Evolutionary conservation across 2,329 filamentous ascomycete species (phyloP).

Genomic region (Dothiorella sarmentorum): DNA sequence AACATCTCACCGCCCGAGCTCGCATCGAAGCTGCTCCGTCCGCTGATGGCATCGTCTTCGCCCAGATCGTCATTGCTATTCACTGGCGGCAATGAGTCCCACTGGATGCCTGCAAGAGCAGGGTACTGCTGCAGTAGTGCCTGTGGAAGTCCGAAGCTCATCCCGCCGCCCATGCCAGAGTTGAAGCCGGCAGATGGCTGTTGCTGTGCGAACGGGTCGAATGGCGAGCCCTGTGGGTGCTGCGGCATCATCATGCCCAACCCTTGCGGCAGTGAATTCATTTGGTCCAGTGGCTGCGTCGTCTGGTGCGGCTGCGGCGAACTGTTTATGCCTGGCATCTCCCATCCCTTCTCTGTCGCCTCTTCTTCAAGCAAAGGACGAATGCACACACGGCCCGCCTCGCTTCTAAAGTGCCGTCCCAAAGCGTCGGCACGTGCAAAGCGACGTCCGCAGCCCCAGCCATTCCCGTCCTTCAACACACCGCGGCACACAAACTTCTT

Average conservation of each 20-base stretch:
- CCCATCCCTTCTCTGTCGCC: constrained; percentile 70
- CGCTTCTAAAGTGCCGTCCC: constrained; percentile 89
- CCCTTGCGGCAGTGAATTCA: constrained; percentile 27
- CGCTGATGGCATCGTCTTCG: constrained; percentile 55
- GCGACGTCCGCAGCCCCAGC: constrained; percentile 89
- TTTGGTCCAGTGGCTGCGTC: constrained; percentile 1
- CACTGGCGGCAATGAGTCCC: constrained; percentile 70
- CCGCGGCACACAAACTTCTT: constrained; percentile 99
- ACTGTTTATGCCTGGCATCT: constrained; percentile 58
- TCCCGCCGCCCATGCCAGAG: constrained; percentile 24
- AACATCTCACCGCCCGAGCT: constrained; percentile 68
- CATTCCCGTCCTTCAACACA: constrained; percentile 73
- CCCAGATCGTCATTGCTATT: constrained; percentile 44
- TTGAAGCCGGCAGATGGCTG: constrained; percentile 19
- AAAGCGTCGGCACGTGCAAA: constrained; percentile 95
- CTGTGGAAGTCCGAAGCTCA: constrained; percentile 66
- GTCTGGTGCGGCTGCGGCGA: constrained; percentile 40
- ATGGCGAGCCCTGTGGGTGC: constrained; percentile 29
- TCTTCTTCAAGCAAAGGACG: constrained; percentile 97
- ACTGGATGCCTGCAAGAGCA: constrained; percentile 84
- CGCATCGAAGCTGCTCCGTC: constrained; percentile 76
- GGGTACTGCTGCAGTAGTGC: constrained; percentile 90
- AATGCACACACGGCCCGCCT: constrained; percentile 93
- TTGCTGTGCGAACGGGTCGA: constrained; percentile 11
- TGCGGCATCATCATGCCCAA: constrained; percentile 31